Percentiles rank a stretch among this genome's conserved stretches.
phyloP scores from a whole-genome alignment of 148 eudicot species.

The Beta vulgaris region DNA sequence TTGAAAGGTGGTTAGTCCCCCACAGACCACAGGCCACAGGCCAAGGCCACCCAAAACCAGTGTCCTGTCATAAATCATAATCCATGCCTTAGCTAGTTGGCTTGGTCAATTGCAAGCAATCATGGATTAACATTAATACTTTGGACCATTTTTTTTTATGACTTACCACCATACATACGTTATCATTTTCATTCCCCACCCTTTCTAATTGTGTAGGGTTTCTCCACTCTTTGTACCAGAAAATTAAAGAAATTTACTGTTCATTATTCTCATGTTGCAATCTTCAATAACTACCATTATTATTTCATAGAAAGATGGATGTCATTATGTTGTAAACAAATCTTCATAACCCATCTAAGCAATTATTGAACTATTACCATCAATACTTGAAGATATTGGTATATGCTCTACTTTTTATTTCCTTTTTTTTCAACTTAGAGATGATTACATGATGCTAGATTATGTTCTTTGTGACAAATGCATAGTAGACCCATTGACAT shows the following conservation, averaged over 20 bases:
- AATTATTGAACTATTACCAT: neutral
- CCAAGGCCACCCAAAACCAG: neutral
- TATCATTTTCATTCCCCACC: constrained; percentile 5
- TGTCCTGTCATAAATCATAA: neutral
- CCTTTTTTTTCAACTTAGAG: neutral
- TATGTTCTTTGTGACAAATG: no score
- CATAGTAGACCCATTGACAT: no score
- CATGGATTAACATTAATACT: neutral
- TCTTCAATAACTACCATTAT: neutral
- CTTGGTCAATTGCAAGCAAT: constrained; percentile 7
- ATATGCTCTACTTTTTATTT: neutral
- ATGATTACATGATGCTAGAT: neutral
- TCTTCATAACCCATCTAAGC: neutral
- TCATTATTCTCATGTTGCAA: neutral
- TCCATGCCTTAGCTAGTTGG: neutral
- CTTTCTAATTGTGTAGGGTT: neutral
- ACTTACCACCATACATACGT: neutral
- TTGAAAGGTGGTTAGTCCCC: neutral
- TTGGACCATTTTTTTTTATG: constrained; percentile 1
- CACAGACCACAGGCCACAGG: no score
- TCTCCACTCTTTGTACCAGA: constrained; percentile 1
- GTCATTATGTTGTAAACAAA: neutral
- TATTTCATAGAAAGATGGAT: neutral
- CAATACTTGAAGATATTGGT: neutral
- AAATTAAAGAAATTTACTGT: neutral